Base-by-base conservation (phyloP, 2,329 filamentous ascomycete genomes). In the Fusarium heterosporum region DNA sequence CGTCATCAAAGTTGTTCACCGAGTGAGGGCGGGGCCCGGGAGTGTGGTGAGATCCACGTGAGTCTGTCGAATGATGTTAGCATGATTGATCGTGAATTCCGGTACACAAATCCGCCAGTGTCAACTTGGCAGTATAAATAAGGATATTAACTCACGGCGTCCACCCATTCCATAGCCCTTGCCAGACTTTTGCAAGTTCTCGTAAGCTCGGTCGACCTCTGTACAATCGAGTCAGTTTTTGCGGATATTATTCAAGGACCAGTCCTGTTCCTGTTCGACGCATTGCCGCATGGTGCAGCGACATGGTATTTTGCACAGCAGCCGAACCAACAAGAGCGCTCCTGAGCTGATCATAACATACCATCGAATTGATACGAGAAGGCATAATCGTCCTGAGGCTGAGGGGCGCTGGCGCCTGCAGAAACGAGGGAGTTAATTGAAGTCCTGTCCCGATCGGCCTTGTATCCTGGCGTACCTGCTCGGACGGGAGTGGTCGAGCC, bases 121-220 rank as follows among this genome's bases (percentile, higher is more conserved):
- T 64, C 53, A 50, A 36, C 19, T 55, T 61, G 64, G 67, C 61
- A 56, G 55, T 45, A 42, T 43, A 47, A 42, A 46, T 61, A 30
- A 41, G 51, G 46, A 55, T 43, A 82, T 70, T 86, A 86, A 97
- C 82, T 97, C 93, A 85, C 94, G 92, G 80, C 96, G 93, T 74
- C 83, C 87, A 75, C 84, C 84, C 75, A 82, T 81, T 75, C 85
- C 88, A 80, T 95, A 96, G 82, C 94, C 90, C 84, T 98, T 98
- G 75, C 94, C 94, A 78, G 94, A 97, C 86, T 98, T 98, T 75
- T 95, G 87, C 63, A 99, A 87, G 79, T 98, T 98, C 76, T 98
- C 96, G 75, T 95, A 89, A 72, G 95, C 95, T 77, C 95, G 91
- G 71, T 98, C 96, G 74, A 99, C 93, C 87, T 99, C 96, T 97